Base-by-base conservation (phyloP, 495 filamentous ascomycete species). In the Tirmania nivea region DNA sequence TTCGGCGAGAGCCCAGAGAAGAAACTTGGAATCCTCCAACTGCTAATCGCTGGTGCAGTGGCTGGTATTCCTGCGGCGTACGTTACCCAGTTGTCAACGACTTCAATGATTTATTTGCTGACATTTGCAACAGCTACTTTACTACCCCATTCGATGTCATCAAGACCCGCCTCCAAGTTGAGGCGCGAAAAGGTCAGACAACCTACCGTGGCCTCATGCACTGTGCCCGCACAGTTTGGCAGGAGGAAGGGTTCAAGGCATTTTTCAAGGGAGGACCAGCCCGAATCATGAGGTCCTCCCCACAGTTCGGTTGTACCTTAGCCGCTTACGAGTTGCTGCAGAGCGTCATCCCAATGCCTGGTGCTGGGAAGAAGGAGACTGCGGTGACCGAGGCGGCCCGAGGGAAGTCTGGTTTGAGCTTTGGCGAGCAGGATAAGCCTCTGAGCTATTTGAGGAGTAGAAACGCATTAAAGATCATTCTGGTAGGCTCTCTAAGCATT, bases 181-280 rank as follows among this genome's bases (percentile, higher is more conserved):
- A 97, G 66, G 88, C 90, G 9, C 79, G 90, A 53, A 95, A 95
- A 70, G 90, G 90, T 51, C 92, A 97, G 56, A 79, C 80, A 10
- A 70, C 70, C 36, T 97, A 97, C 72, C 85, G 76, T 17, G 79
- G 80, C 31, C 72, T 97, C n/a, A 76, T 87, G 42, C 87, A 97
- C 67, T 84, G 80, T 49, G 92, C 90, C 14, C 66, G 64, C 20
- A 88, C 84, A 10, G 81, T 97, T 55, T 81, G 72, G 69, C 78
- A 80, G 68, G 83, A 96, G 63, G 90, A 97, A 66, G 90, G 90
- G 14, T 85, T 94, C 72, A 75, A 75, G 59, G 90, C 90, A 45
- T 97, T 96, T 75, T 97, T 94, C 79, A 96, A 96, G 70, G 90
- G 90, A 55, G 90, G 90, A 0, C 87, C 90, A 7, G 90, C 90